phyloP scores from a whole-genome alignment of 495 filamentous ascomycete genomes.

The Penicillium ucsense region DNA sequence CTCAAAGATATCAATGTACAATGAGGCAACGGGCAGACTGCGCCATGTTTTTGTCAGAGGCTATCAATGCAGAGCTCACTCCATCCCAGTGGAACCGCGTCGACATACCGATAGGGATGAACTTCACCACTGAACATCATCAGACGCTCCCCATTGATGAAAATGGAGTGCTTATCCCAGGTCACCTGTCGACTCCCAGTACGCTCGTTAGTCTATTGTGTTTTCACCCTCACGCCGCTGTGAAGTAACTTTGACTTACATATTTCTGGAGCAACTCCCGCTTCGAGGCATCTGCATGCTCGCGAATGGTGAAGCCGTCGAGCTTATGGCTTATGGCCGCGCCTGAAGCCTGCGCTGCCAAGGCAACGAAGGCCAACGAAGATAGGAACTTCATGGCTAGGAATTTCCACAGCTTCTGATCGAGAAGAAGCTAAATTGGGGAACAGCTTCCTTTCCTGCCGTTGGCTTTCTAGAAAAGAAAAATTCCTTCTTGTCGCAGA shows the following conservation, averaged over 20 bases:
- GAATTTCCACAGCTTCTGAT: not conserved
- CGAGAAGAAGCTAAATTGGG: not conserved
- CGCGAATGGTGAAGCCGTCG: slow-evolving; percentile 26
- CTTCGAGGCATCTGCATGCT: slow-evolving; percentile 28
- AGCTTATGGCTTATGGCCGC: slow-evolving; percentile 27
- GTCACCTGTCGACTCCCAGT: slow-evolving; percentile 39
- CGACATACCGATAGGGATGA: slow-evolving; percentile 51
- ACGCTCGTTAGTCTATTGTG: too few species aligned
- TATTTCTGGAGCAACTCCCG: slow-evolving; percentile 30
- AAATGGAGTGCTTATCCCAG: slow-evolving; percentile 67
- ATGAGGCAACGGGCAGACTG: slow-evolving; percentile 59
- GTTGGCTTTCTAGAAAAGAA: not conserved
- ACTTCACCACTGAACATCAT: slow-evolving; percentile 68
- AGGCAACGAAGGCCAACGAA: slow-evolving; percentile 18
- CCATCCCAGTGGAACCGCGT: not conserved
- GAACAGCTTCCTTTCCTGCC: not conserved
- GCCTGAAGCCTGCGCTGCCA: slow-evolving; percentile 30
- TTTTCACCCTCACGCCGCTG: too few species aligned
- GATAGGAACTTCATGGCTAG: slow-evolving; percentile 26
- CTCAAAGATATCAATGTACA: slow-evolving; percentile 69
- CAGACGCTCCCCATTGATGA: slow-evolving; percentile 59
- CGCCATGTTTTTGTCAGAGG: not conserved
- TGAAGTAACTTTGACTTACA: slow-evolving; percentile 12
- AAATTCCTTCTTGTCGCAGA: not conserved
- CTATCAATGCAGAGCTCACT: not conserved